Conservation (phyloP, 768 basidiomycete species). For the Pulveroboletus sp. region DNA sequence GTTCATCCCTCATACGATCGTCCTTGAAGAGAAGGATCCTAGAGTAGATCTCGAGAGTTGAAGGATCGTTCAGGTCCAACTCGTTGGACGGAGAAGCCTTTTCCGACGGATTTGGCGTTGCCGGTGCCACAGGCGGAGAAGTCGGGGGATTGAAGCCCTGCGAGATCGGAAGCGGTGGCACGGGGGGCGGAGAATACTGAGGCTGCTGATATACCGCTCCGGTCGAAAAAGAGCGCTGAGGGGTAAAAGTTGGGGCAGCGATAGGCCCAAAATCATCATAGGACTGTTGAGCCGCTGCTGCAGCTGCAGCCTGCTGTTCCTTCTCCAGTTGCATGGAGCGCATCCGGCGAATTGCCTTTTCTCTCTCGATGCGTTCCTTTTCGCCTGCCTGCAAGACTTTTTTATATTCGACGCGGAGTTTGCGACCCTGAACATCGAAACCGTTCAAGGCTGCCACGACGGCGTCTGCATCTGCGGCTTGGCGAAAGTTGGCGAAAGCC, state of each 20-base stretch:
- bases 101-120: constrained; percentile 61
- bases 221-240: constrained; percentile 71
- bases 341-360: constrained; percentile 98
- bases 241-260: constrained; percentile 50
- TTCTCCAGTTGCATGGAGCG: constrained; percentile 94
- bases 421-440: constrained; percentile 93
- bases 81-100: constrained; percentile 60
- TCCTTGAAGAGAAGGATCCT: constrained; percentile 96
- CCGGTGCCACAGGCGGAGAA: constrained; percentile 50
- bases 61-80: constrained; percentile 93
- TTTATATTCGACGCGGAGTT: constrained; percentile 98
- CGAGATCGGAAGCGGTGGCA: constrained; percentile 37
- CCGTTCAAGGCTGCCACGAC: constrained; percentile 96
- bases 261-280: constrained; percentile 77
- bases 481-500: constrained; percentile 97
- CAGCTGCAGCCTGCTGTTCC: constrained; percentile 46
- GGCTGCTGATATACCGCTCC: constrained; percentile 53
- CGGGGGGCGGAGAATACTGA: constrained; percentile 62
- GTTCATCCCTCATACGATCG: constrained; percentile 93
- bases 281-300: constrained; percentile 32
- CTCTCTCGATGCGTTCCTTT: constrained; percentile 96
- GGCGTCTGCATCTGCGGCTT: constrained; percentile 85
- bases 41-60: constrained; percentile 95
- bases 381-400: constrained; percentile 99
- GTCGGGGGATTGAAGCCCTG: constrained; percentile 41